phyloP scores from a whole-genome alignment of 495 filamentous ascomycete species.

The Cercophora sp. region DNA sequence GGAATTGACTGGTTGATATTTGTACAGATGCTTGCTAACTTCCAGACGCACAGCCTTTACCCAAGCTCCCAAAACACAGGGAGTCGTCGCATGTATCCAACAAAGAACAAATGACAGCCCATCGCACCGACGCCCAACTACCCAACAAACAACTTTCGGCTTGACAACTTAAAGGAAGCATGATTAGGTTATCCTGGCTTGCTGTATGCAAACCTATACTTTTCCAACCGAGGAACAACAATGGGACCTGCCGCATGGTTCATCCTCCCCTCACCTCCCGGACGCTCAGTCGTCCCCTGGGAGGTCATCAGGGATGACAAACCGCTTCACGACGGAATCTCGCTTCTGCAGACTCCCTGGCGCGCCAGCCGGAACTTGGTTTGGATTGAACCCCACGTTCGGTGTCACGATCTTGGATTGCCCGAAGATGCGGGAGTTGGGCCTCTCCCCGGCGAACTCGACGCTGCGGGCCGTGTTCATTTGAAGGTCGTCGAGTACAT shows the following conservation, averaged over 20 bases:
- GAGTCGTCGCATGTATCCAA: no score
- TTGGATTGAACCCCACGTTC: constrained; percentile 1
- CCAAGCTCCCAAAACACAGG: no score
- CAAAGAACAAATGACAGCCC: not conserved
- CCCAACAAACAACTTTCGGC: no score
- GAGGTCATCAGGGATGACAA: not conserved
- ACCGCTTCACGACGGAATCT: not conserved
- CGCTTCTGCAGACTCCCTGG: not conserved
- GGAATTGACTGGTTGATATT: no score
- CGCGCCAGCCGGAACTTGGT: not conserved
- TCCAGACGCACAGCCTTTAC: no score
- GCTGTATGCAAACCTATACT: no score
- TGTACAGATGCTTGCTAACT: no score
- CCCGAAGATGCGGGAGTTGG: constrained; percentile 18
- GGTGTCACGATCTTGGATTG: constrained; percentile 23
- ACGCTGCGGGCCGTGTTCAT: constrained; percentile 29
- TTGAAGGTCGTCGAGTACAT: constrained; percentile 23
- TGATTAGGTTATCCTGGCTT: no score
- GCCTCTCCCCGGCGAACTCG: constrained; percentile 19
- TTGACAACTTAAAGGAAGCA: no score
- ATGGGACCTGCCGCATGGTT: constrained; percentile 1
- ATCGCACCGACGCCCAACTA: not conserved
- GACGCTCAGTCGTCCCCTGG: not conserved
- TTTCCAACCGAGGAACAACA: not conserved
- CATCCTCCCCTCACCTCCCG: not conserved